phyloP scores from a whole-genome alignment of 768 basidiomycete species.

The Pleurotus pulmonarius region DNA sequence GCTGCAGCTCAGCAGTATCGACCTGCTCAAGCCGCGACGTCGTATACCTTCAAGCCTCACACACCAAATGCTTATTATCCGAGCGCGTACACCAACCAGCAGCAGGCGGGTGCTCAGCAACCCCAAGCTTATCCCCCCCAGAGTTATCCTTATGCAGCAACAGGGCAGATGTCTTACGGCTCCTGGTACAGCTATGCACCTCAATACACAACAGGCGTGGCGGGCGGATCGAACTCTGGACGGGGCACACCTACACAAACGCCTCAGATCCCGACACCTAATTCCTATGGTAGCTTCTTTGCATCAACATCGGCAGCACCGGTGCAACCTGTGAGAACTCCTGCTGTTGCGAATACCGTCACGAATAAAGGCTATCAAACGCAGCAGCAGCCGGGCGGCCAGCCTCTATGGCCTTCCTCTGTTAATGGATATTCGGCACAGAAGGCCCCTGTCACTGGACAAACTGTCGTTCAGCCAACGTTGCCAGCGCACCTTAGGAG shows the following conservation, averaged over 20 bases:
- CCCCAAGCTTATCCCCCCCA: slow-evolving; percentile 6
- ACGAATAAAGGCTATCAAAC: slow-evolving; percentile 8
- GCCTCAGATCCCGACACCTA: slow-evolving; percentile 11
- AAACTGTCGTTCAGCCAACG: slow-evolving; percentile 10
- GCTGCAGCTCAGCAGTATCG: slow-evolving; percentile 11
- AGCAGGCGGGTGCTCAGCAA: slow-evolving; percentile 1
- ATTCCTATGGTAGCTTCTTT: slow-evolving; percentile 40
- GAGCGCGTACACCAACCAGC: slow-evolving; percentile 2
- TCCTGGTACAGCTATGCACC: slow-evolving; percentile 14
- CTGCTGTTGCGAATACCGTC: slow-evolving; percentile 53
- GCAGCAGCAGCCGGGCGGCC: slow-evolving; percentile 10
- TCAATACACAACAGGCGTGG: not conserved
- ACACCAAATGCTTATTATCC: slow-evolving; percentile 9
- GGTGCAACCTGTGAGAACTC: slow-evolving; percentile 20
- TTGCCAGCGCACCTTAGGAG: slow-evolving; percentile 27
- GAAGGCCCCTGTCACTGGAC: not conserved
- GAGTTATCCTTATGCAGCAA: slow-evolving; percentile 2
- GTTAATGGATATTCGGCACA: slow-evolving; percentile 1
- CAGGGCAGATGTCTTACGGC: slow-evolving; percentile 11
- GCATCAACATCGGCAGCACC: slow-evolving; percentile 17
- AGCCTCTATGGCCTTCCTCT: not conserved
- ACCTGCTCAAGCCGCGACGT: not conserved
- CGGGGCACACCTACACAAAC: slow-evolving; percentile 32
- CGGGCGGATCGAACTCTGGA: slow-evolving; percentile 23
- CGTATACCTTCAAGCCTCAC: slow-evolving; percentile 11